phyloP scores from a whole-genome alignment of 2,329 filamentous ascomycete genomes.

The Immersiporthe knoxdaviesiana region DNA sequence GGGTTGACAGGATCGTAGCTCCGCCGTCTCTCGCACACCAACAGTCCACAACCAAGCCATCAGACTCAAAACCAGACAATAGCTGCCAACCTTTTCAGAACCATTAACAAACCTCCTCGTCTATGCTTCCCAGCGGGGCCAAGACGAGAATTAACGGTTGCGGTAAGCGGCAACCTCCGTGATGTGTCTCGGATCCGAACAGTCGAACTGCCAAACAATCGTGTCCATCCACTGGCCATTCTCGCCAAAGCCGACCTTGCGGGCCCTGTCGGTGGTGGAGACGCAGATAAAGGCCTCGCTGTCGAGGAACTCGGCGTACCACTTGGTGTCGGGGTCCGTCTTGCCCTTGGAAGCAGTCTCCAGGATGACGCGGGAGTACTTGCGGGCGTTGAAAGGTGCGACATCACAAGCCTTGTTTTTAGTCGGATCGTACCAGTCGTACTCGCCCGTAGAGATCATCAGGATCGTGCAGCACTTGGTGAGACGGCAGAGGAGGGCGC shows the following conservation, averaged over 20 bases:
- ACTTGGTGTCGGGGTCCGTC: conserved; percentile 21
- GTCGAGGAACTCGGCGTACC: conserved; percentile 19
- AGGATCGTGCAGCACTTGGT: conserved; percentile 21
- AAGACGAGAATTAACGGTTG: not conserved
- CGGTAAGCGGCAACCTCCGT: not conserved
- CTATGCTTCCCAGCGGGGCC: not conserved
- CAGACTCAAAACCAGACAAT: not conserved
- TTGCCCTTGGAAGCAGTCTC: conserved; percentile 20
- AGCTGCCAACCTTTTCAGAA: not conserved
- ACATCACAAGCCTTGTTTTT: conserved; percentile 9
- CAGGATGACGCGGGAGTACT: conserved; percentile 24
- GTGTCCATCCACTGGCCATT: conserved; percentile 20
- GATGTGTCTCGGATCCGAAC: conserved; percentile 6
- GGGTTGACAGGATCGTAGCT: not conserved
- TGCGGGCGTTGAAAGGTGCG: conserved; percentile 13
- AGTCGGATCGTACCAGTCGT: conserved; percentile 14
- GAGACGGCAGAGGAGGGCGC: conserved; percentile 22
- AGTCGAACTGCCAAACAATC: conserved; percentile 23
- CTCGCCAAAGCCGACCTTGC: conserved; percentile 13
- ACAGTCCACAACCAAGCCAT: not conserved
- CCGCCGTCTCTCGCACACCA: not conserved
- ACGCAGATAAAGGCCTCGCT: conserved; percentile 18
- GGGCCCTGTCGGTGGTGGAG: conserved; percentile 22
- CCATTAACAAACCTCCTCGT: not conserved
- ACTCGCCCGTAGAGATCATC: not conserved